Evolutionary conservation across 306 rosid species (phyloP).

Genomic region (Hippophae rhamnoides): DNA sequence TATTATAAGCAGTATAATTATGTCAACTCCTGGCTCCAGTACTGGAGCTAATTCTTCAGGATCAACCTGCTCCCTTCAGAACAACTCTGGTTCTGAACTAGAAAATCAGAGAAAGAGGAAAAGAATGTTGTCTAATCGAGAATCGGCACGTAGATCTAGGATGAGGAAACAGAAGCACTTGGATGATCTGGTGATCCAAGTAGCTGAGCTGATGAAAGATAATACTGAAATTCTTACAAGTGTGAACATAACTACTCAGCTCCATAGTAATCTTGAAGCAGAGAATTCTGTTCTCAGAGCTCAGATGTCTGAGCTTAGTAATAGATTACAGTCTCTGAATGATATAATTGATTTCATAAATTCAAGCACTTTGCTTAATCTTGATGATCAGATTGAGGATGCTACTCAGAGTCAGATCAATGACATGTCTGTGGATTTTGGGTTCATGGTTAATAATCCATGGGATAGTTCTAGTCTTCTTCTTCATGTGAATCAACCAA

Average conservation of each 20-base stretch:
- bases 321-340: slow-evolving; percentile 55
- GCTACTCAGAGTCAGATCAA: slow-evolving; percentile 16
- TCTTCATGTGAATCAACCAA: slow-evolving; percentile 28
- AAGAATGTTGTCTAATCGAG: slow-evolving; percentile 76
- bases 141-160: slow-evolving; percentile 74
- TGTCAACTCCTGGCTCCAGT: slow-evolving; percentile 21
- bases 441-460: slow-evolving; percentile 10
- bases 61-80: slow-evolving; percentile 13
- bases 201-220: slow-evolving; percentile 40
- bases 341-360: slow-evolving; percentile 44
- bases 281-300: slow-evolving; percentile 67
- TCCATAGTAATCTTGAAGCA: slow-evolving; percentile 40
- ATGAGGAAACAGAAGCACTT: slow-evolving; percentile 64
- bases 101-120: slow-evolving; percentile 74
- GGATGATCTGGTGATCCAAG: slow-evolving; percentile 40
- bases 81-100: slow-evolving; percentile 35
- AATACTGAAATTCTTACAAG: slow-evolving; percentile 38
- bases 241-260: slow-evolving; percentile 38
- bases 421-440: slow-evolving; percentile 23
- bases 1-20: neutral
- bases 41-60: slow-evolving; percentile 42
- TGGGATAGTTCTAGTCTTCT: slow-evolving; percentile 16
- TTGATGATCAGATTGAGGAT: neutral
- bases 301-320: slow-evolving; percentile 63
- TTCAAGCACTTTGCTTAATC: slow-evolving; percentile 24